Conservation (phyloP, 108 stramenopile species). For the Cyclotella cryptica region DNA sequence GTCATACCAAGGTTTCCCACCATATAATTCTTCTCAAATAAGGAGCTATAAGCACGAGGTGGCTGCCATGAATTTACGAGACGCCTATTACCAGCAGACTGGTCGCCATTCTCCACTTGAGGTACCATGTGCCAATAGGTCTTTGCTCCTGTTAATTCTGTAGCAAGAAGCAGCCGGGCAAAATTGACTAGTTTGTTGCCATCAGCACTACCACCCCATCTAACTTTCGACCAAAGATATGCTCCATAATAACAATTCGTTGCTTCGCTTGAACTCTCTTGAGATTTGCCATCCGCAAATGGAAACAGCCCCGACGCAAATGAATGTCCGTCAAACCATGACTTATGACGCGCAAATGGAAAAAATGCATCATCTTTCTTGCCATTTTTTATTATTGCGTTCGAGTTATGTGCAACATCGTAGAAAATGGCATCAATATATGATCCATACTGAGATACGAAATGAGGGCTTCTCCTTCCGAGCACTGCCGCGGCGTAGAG, state of each 20-base stretch:
- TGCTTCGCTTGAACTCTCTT: constrained; percentile 97
- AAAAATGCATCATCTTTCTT: constrained; percentile 60
- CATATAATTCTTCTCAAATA: constrained; percentile 82
- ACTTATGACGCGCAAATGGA: constrained; percentile 80
- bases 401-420: constrained; percentile 79
- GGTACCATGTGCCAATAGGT: constrained; percentile 93
- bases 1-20: constrained; percentile 92
- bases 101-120: constrained; percentile 10
- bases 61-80: background rate
- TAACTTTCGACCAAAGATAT: constrained; percentile 87
- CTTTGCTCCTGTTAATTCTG: constrained; percentile 87
- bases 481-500: constrained; percentile 83
- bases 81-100: background rate
- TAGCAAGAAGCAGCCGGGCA: constrained; percentile 78
- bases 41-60: constrained; percentile 29
- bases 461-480: constrained; percentile 64
- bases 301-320: constrained; percentile 89
- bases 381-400: constrained; percentile 46
- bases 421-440: constrained; percentile 77
- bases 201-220: constrained; percentile 58
- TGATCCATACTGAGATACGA: constrained; percentile 68
- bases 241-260: constrained; percentile 96
- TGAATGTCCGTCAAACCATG: constrained; percentile 92
- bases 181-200: constrained; percentile 69
- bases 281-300: constrained; percentile 93